phyloP scores from a whole-genome alignment of 257 asterid genomes.

The Solanum bukasovii region DNA sequence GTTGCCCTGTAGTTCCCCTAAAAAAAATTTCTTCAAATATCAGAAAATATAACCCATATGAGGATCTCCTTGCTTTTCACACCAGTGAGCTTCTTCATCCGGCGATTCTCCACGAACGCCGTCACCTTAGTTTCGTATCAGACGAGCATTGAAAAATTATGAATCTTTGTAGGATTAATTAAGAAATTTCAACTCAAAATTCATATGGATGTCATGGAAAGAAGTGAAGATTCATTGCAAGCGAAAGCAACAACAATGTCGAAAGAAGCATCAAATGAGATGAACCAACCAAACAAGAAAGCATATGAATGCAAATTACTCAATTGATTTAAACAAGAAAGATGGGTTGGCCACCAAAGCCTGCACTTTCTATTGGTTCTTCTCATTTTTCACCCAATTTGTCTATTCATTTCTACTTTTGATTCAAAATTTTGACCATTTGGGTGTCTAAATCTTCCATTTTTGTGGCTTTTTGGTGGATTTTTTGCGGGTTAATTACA shows the following conservation, averaged over 20 bases:
- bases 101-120: slow-evolving; percentile 49
- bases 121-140: slow-evolving; percentile 59
- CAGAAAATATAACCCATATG: slow-evolving; percentile 48
- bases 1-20: no score
- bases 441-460: slow-evolving; percentile 28
- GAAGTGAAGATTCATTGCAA: slow-evolving; percentile 24
- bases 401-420: not conserved
- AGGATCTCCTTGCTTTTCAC: slow-evolving; percentile 73
- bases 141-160: slow-evolving; percentile 19
- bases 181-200: slow-evolving; percentile 36
- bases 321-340: slow-evolving; percentile 26
- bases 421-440: not conserved
- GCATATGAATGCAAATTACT: slow-evolving; percentile 8
- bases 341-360: slow-evolving; percentile 85
- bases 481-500: not conserved
- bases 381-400: not conserved
- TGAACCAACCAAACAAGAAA: slow-evolving; percentile 69
- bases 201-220: slow-evolving; percentile 16
- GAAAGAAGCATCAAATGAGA: slow-evolving; percentile 40
- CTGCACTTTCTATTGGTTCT: slow-evolving; percentile 36
- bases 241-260: slow-evolving; percentile 68
- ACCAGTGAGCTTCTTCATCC: slow-evolving; percentile 62
- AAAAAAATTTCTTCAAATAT: slow-evolving; percentile 8
- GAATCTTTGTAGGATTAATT: not conserved
- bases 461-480: slow-evolving; percentile 19